Conservation (phyloP, 2,329 filamentous ascomycete species). For the Scedosporium minutisporum region DNA sequence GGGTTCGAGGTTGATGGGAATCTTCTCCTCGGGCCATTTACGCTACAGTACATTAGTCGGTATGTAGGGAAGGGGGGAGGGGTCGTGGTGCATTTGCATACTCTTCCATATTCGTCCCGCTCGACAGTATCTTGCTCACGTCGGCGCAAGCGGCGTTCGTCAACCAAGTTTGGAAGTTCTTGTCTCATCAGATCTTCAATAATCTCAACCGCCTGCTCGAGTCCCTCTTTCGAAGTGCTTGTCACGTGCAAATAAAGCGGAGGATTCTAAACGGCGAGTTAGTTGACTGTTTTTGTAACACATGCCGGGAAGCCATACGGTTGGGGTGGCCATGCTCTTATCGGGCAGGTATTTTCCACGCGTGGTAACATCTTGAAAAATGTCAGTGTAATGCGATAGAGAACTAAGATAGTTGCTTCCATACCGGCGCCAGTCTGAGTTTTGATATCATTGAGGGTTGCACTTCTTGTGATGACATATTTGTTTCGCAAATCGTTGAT, state of each 20-base stretch:
- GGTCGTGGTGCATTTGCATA: constrained; percentile 37
- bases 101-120: constrained; percentile 81
- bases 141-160: constrained; percentile 84
- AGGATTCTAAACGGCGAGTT: constrained; percentile 54
- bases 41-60: constrained; percentile 44
- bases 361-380: constrained; percentile 87
- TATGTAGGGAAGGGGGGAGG: constrained; percentile 2
- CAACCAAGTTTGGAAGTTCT: constrained; percentile 88
- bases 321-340: constrained; percentile 90
- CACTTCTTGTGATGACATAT: constrained; percentile 93
- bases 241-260: constrained; percentile 93
- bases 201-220: constrained; percentile 77
- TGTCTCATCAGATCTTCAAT: constrained; percentile 95
- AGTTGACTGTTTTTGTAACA: not conserved
- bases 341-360: constrained; percentile 94
- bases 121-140: constrained; percentile 74
- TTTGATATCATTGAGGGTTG: constrained; percentile 86
- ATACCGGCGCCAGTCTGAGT: constrained; percentile 99
- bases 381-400: constrained; percentile 38
- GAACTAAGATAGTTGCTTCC: constrained; percentile 42
- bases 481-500: constrained; percentile 96
- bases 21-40: constrained; percentile 98
- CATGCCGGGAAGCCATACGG: constrained; percentile 50
- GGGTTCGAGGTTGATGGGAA: constrained; percentile 82
- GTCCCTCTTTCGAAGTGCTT: constrained; percentile 81